These are phyloP conservation scores for Aspergillus diversus DNA, from an alignment of 495 filamentous ascomycete species.

Conservation along the genomic window DNA sequence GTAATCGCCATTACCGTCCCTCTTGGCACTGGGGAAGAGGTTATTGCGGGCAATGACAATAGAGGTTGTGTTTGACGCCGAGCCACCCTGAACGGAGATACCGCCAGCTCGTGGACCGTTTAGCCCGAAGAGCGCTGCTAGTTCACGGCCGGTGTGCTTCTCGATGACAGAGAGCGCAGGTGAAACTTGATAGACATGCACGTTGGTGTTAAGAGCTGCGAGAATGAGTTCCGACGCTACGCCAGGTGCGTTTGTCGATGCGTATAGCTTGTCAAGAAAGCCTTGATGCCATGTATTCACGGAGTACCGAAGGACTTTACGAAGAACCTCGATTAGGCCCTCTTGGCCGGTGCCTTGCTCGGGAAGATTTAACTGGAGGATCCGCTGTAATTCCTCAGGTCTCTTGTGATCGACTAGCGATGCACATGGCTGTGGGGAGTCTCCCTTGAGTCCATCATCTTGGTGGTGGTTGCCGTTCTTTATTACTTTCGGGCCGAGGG, in stretches of 20 bases:
- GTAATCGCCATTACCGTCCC: constrained; percentile 63
- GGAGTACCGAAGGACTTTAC: constrained; percentile 72
- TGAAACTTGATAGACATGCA: constrained; percentile 89
- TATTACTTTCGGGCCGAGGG: constrained; percentile 47
- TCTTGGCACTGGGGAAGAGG: constrained; percentile 76
- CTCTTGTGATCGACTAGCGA: constrained; percentile 70
- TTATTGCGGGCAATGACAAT: constrained; percentile 89
- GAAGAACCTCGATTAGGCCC: constrained; percentile 67
- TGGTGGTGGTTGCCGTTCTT: constrained; percentile 48
- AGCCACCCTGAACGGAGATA: constrained; percentile 85
- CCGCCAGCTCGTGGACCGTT: constrained; percentile 75
- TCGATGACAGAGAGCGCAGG: constrained; percentile 86
- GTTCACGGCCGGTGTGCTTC: constrained; percentile 68
- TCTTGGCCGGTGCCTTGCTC: constrained; percentile 67
- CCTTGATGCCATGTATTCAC: constrained; percentile 98
- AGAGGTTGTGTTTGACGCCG: constrained; percentile 81
- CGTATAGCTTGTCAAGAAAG: constrained; percentile 92
- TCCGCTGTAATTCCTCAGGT: constrained; percentile 67
- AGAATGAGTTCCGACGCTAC: constrained; percentile 83
- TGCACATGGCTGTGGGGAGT: constrained; percentile 52
- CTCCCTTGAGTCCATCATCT: constrained; percentile 37
- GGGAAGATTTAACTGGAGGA: constrained; percentile 70
- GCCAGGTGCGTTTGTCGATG: constrained; percentile 82
- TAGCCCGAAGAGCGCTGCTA: constrained; percentile 79
- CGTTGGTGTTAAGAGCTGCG: constrained; percentile 83